A percentile compares a stretch with the other conserved stretches of the same genome.
These are phyloP conservation scores for Fraxinus americana DNA, from an alignment of 257 asterid genomes.

Conservation along the genomic window DNA sequence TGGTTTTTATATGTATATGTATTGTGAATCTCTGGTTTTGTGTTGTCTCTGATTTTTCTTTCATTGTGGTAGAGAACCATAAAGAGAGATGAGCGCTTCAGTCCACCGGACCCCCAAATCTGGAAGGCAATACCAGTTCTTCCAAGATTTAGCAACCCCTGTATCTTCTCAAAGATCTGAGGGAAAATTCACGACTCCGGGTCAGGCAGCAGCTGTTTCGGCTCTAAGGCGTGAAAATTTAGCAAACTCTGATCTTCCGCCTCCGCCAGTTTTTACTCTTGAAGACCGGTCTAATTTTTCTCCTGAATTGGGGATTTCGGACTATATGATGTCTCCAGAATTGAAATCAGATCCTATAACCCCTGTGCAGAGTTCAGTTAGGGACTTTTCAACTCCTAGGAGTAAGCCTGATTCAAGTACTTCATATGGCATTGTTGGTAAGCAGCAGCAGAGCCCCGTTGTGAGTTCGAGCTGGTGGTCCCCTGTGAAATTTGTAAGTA, in stretches of 20 bases:
- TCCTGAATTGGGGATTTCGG: slow-evolving; percentile 74
- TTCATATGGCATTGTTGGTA: slow-evolving; percentile 57
- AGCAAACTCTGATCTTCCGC: slow-evolving; percentile 88
- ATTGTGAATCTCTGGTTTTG: not conserved
- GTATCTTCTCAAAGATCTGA: slow-evolving; percentile 72
- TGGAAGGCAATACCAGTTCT: slow-evolving; percentile 82
- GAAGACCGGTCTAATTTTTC: slow-evolving; percentile 81
- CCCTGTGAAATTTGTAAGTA: slow-evolving; percentile 66
- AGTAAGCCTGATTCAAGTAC: slow-evolving; percentile 75
- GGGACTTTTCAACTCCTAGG: slow-evolving; percentile 71
- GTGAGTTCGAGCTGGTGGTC: slow-evolving; percentile 84
- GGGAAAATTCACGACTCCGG: slow-evolving; percentile 70
- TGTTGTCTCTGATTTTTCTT: not conserved
- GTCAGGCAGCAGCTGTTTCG: slow-evolving; percentile 96
- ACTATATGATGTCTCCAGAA: slow-evolving; percentile 75
- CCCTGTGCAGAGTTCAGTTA: slow-evolving; percentile 48
- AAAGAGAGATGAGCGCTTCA: slow-evolving; percentile 56
- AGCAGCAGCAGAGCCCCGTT: slow-evolving; percentile 62
- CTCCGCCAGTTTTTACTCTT: slow-evolving; percentile 87
- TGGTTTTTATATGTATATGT: not conserved
- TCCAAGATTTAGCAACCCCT: slow-evolving; percentile 88
- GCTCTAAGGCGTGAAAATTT: slow-evolving; percentile 97
- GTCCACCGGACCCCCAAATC: slow-evolving; percentile 70
- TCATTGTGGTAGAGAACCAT: slow-evolving; percentile 25
- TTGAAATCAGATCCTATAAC: slow-evolving; percentile 71